Evolutionary conservation across 2,329 filamentous ascomycete genomes (phyloP), one percentile per base, ranked within the genome.

Genomic region (Aspergillus tanneri): DNA sequence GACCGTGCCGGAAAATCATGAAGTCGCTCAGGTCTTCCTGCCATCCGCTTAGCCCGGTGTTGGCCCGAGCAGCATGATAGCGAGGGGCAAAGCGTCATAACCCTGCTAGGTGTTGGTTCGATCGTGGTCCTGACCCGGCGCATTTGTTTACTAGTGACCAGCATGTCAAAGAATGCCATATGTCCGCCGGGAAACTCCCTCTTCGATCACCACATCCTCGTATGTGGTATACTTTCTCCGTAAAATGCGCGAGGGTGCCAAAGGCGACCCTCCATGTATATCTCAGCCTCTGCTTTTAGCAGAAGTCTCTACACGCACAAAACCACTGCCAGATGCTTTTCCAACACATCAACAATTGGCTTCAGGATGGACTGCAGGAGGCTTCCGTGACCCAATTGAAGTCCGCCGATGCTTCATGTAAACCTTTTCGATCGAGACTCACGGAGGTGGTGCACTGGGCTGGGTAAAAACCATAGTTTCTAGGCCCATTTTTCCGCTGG

Each of bases 161-260:
- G 37, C 48, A 47, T 47, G 16, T 50, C 44, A 11, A 50, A 50
- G 22, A 50, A 46, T 11, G 48, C 48, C 14, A 21, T 16, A 12
- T 50, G 48, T 4, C 43, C 48, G 9, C 48, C 48, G 11, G 48
- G 48, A 24, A 42, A 50, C 30, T 25, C 28, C n/a, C 23, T 47
- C 38, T 10, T n/a, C 16, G 16, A 50, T 24, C 5, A 50, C 38
- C 19, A 37, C 7, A 42, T 49, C 47, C 10, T 39, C 41, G 8
- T 18, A 18, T 7, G 19, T 22, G 12, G 10, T 35, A 11, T 27
- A 11, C 7, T n/a, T 21, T 18, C 23, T 9, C 32, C 25, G 30
- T 36, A 36, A 14, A 45, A 41, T 16, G 25, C 42, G 5, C n/a
- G 18, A 18, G 42, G 42, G 18, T 23, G 27, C 6, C 32, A 28